Evolutionary conservation across 2,329 filamentous ascomycete species (phyloP), one percentile per base, ranked within the genome.

Genomic region (Plectosphaerella cucumerina): DNA sequence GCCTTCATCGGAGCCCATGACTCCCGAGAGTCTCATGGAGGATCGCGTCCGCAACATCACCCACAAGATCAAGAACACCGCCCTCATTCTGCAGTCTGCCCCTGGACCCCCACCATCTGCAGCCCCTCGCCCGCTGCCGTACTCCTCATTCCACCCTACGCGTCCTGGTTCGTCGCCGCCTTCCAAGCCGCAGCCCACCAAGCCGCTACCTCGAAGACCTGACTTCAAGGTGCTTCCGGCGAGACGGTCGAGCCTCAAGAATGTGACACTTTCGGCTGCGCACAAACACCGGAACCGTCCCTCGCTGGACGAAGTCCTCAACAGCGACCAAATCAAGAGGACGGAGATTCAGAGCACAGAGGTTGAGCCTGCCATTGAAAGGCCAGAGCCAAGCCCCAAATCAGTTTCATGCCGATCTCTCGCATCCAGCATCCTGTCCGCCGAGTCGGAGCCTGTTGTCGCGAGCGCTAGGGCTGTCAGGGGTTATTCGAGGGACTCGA

Each of bases 361-460:
- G 12, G 8, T 11, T 31, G 26, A 31, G 2, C 8, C 26, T 31
- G 26, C 35, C 10, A 33, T 43, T 11, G 53, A 56, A 21, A 47
- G 10, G 3, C 50, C 54, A 4, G 51, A 51, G 41, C 48, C 54
- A 6, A 50, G 45, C 17, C 49, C 50, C 42, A 49, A 3, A 41
- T 48, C 26, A 6, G 9, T 41, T 3, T 48, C 47, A 33, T 54
- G 60, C 5, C 50, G 47, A 5, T 70, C 66, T 10, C 59, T 66
- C 11, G 58, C 63, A 6, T 64, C 65, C 21, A 70, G 68, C 53
- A 56, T 70, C 20, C 54, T 59, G n/a, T 65, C 65, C 4, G 62
- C 59, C 12, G 61, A 58, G 20, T 67, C 62, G 1, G 67, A 66
- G 11, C 64, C 66, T 1, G 60, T 62, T n/a, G 43, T 65, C 2